These are phyloP conservation scores for Nepenthes gracilis DNA, from an alignment of 148 eudicot genomes.

Conservation along the genomic window DNA sequence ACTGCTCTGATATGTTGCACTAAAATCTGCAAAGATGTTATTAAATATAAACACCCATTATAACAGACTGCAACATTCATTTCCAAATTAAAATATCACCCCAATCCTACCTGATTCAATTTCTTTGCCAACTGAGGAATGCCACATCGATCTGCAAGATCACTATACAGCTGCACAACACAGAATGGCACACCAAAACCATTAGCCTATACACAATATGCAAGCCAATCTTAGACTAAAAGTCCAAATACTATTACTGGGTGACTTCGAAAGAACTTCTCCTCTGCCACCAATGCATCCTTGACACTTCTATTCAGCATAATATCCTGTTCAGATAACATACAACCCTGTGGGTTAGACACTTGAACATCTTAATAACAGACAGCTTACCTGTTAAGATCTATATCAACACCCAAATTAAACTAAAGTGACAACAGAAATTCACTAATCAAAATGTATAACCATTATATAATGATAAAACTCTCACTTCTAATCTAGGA, in stretches of 20 bases:
- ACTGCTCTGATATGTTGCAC: conserved; percentile 87
- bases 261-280: conserved; percentile 87
- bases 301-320: conserved; percentile 61
- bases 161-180: conserved; percentile 66
- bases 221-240: background rate
- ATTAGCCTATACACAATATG: background rate
- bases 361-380: background rate
- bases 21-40: conserved; percentile 43
- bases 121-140: conserved; percentile 90
- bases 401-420: too few species aligned
- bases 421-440: too few species aligned
- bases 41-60: background rate
- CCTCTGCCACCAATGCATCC: conserved; percentile 92
- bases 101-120: conserved; percentile 66
- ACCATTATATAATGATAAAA: too few species aligned
- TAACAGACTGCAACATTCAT: conserved; percentile 4
- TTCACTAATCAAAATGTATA: too few species aligned
- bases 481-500: too few species aligned
- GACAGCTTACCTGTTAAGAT: too few species aligned
- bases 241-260: conserved; percentile 37
- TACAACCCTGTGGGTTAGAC: conserved; percentile 3
- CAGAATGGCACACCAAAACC: conserved; percentile 3
- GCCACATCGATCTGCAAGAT: conserved; percentile 93
- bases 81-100: background rate
- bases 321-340: conserved; percentile 61